Evolutionary conservation across 176 grass and related monocot genomes (phyloP).

Genomic region (Tillandsia leiboldiana): DNA sequence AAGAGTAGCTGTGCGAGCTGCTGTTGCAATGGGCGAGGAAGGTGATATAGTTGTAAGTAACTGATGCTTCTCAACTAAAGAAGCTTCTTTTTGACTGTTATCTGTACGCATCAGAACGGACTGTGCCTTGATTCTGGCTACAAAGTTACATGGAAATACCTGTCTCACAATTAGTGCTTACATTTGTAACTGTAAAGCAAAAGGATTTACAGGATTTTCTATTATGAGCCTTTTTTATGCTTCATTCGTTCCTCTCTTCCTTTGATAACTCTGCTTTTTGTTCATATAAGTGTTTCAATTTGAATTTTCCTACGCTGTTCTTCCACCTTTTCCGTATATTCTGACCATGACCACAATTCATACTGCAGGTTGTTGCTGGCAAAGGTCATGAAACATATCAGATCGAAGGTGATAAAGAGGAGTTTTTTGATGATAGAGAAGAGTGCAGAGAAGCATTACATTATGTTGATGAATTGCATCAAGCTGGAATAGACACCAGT

Average conservation of each 20-base stretch:
- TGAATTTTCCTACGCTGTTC: background rate
- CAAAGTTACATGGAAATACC: no score
- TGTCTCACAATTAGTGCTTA: no score
- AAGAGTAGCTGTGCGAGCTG: conserved; percentile 77
- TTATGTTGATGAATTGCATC: conserved; percentile 79
- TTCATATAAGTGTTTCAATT: no score
- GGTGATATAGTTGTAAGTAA: conserved; percentile 85
- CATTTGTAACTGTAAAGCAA: no score
- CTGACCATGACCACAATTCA: background rate
- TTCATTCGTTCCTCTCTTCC: no score
- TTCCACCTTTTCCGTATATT: background rate
- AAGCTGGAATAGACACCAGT: conserved; percentile 91
- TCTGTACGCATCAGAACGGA: no score
- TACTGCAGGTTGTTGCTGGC: conserved; percentile 74
- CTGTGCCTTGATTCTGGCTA: no score
- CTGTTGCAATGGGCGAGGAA: conserved; percentile 96
- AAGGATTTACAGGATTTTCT: no score
- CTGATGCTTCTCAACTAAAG: background rate
- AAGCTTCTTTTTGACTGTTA: no score
- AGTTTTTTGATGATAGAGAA: conserved; percentile 97
- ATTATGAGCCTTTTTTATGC: no score
- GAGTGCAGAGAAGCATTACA: conserved; percentile 94
- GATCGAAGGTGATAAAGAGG: conserved; percentile 76
- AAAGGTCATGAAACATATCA: conserved; percentile 82
- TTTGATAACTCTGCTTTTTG: no score